phyloP scores from a whole-genome alignment of 2,329 filamentous ascomycete species.

The Aaosphaeria arxii region DNA sequence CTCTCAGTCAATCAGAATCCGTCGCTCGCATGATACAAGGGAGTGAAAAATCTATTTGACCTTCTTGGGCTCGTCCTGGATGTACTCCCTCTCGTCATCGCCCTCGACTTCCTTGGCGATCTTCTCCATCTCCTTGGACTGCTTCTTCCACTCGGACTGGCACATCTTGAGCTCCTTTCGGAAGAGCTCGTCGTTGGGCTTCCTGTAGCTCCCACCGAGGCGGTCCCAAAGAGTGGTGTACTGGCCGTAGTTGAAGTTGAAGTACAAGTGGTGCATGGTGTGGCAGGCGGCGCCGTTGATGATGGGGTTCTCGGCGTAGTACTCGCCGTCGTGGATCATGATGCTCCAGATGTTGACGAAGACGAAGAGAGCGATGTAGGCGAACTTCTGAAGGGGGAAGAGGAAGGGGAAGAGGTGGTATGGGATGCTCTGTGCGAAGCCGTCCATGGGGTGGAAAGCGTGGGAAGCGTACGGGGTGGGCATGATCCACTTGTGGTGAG shows the following conservation, averaged over 20 bases:
- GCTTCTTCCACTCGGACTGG: slow-evolving; percentile 73
- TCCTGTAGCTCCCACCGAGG: slow-evolving; percentile 79
- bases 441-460: slow-evolving; percentile 92
- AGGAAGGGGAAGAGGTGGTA: slow-evolving; percentile 93
- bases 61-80: slow-evolving; percentile 40
- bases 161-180: slow-evolving; percentile 82
- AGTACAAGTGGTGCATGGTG: slow-evolving; percentile 81
- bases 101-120: slow-evolving; percentile 73
- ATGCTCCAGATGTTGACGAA: slow-evolving; percentile 98
- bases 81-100: slow-evolving; percentile 46
- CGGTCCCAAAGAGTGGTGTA: slow-evolving; percentile 93
- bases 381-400: slow-evolving; percentile 88
- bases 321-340: slow-evolving; percentile 94
- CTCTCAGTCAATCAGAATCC: too few relatives aligned
- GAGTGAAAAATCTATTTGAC: slow-evolving; percentile 15
- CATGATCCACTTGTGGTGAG: slow-evolving; percentile 99
- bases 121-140: slow-evolving; percentile 71
- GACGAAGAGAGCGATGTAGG: slow-evolving; percentile 79
- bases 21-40: too few relatives aligned
- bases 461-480: slow-evolving; percentile 89
- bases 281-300: slow-evolving; percentile 96
- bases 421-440: slow-evolving; percentile 81
- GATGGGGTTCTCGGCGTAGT: slow-evolving; percentile 83
- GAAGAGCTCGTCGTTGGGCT: slow-evolving; percentile 84
- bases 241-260: slow-evolving; percentile 79